phyloP scores from a whole-genome alignment of 371 early-diverging fungal genomes.

The Smittium mucronatum region DNA sequence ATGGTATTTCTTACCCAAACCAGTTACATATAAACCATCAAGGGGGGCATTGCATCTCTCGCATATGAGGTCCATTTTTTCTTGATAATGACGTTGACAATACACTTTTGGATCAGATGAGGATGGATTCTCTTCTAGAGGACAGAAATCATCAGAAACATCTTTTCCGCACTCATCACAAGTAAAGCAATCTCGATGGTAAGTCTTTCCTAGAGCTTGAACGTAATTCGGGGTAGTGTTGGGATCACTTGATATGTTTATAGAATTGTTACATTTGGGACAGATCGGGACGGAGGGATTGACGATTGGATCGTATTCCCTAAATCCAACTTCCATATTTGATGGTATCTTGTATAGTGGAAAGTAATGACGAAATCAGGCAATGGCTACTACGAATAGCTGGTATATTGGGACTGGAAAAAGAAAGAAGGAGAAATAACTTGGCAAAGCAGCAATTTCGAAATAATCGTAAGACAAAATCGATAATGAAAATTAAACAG shows the following conservation, averaged over 20 bases:
- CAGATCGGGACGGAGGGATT: background rate
- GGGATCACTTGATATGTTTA: background rate
- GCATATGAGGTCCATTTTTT: constrained; percentile 59
- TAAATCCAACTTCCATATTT: background rate
- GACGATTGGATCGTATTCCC: background rate
- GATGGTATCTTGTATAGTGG: no score
- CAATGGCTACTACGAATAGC: no score
- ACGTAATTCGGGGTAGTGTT: constrained; percentile 44
- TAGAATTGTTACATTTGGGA: background rate
- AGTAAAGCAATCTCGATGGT: constrained; percentile 84
- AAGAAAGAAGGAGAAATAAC: no score
- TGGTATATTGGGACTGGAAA: no score
- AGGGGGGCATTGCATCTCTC: constrained; percentile 78
- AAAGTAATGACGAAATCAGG: no score
- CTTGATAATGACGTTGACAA: constrained; percentile 32
- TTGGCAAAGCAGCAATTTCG: no score
- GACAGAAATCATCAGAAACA: constrained; percentile 32
- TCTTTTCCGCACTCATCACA: constrained; percentile 41
- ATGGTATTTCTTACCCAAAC: constrained; percentile 81
- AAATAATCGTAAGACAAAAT: no score
- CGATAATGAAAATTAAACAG: no score
- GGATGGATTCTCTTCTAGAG: constrained; percentile 21
- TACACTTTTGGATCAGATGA: constrained; percentile 17
- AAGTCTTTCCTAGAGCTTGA: constrained; percentile 71
- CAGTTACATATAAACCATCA: constrained; percentile 83